Percentiles rank a stretch among this genome's conserved stretches.
phyloP scores from a whole-genome alignment of 2,329 filamentous ascomycete genomes.

The Colletotrichum camelliae region DNA sequence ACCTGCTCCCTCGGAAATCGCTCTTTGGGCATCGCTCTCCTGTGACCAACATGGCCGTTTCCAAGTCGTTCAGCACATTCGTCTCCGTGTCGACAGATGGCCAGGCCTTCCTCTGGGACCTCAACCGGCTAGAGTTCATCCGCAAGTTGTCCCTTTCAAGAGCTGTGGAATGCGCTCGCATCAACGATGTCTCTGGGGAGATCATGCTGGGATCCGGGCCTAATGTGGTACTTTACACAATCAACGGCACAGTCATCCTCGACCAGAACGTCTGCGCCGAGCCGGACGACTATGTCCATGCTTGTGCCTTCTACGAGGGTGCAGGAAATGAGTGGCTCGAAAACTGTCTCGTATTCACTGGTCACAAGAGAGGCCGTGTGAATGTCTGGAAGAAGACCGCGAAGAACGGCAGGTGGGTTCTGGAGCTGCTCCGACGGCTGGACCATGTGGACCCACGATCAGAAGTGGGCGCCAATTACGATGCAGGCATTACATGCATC shows the following conservation, averaged over 20 bases:
- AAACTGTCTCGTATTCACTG: conserved; percentile 85
- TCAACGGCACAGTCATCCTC: conserved; percentile 85
- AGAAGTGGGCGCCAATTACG: conserved; percentile 61
- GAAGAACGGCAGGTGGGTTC: conserved; percentile 69
- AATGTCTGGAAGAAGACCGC: conserved; percentile 74
- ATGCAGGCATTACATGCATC: conserved; percentile 84
- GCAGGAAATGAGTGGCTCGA: conserved; percentile 91
- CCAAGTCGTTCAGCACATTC: conserved; percentile 86
- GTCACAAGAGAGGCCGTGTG: conserved; percentile 82
- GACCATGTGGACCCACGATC: conserved; percentile 78
- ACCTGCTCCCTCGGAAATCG: conserved; percentile 78
- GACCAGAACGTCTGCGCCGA: conserved; percentile 79
- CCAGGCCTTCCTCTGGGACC: conserved; percentile 88
- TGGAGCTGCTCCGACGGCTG: conserved; percentile 81
- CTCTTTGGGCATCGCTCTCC: conserved; percentile 90
- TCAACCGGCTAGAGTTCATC: conserved; percentile 89
- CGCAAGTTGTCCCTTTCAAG: conserved; percentile 69
- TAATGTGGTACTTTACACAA: conserved; percentile 78
- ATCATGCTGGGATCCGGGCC: conserved; percentile 84
- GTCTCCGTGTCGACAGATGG: conserved; percentile 85
- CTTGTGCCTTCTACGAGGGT: conserved; percentile 93
- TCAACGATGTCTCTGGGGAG: conserved; percentile 91
- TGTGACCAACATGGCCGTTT: conserved; percentile 82
- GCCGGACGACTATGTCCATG: conserved; percentile 77
- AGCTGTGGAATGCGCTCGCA: conserved; percentile 74